Evolutionary conservation across 164 flowering plant genomes (phyloP).

Genomic region (Paratinospora sagittata): DNA sequence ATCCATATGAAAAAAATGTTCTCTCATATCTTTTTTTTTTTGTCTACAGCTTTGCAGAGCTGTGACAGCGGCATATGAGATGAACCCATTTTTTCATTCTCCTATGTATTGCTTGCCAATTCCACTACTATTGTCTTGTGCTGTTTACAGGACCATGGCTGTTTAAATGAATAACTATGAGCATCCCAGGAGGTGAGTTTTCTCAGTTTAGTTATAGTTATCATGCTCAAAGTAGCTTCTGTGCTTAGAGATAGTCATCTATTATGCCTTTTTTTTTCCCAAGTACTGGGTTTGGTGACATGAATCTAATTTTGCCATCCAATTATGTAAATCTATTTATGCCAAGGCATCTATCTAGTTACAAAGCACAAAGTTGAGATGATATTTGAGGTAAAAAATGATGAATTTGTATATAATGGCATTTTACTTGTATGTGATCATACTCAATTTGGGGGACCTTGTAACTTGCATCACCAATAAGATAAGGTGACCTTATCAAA

Average conservation of each 20-base stretch:
- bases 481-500: too few relatives aligned
- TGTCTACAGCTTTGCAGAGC: slow-evolving; percentile 61
- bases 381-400: neutral
- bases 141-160: slow-evolving; percentile 46
- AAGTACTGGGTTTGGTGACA: neutral
- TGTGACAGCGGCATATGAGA: slow-evolving; percentile 64
- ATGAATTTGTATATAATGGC: neutral
- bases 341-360: too few relatives aligned
- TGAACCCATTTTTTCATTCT: slow-evolving; percentile 75
- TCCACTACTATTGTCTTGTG: slow-evolving; percentile 61
- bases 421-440: neutral
- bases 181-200: neutral
- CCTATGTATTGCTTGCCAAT: slow-evolving; percentile 51
- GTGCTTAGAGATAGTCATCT: neutral
- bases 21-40: slow-evolving; percentile 6
- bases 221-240: neutral
- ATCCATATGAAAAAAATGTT: neutral
- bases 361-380: neutral
- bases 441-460: too few relatives aligned
- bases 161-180: slow-evolving; percentile 1
- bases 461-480: too few relatives aligned
- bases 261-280: neutral
- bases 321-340: neutral
- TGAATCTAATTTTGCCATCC: neutral
- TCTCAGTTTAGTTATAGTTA: too few relatives aligned